Evolutionary conservation across 2,329 filamentous ascomycete species (phyloP), one percentile per base, ranked within the genome.

Genomic region (Cercospora janseana): DNA sequence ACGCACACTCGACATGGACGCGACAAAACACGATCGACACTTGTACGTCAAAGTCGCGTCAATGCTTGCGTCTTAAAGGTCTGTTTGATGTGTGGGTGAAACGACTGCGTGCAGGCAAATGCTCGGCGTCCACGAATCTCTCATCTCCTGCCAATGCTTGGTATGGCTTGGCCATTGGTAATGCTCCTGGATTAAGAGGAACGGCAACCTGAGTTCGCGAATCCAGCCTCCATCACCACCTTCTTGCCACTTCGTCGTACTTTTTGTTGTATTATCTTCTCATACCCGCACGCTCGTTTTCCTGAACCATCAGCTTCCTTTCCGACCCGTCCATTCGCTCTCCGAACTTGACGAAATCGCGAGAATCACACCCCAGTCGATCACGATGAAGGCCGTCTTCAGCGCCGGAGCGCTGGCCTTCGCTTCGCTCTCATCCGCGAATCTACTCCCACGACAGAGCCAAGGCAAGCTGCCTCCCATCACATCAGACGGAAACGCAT

Each of bases 401-500:
- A 29, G 31, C 16, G 34, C 49, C 51, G 46, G 48, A 35, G 54
- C 58, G 48, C 50, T 55, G 50, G 56, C 55, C 45, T 44, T 57
- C 37, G 51, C 58, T 31, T 55, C 54, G 28, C 41, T 59, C 21
- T 48, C 52, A 12, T 44, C 47, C 28, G 31, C 50, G n/a, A 41
- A 51, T 23, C 46, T 58, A 31, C 48, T 57, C 32, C 52, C 57
- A 29, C 56, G 56, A 20, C 27, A 41, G 20, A 49, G 55, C 38
- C 28, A 40, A 15, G 55, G 58, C 28, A 56, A 37, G 16, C 52
- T 60, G 5, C 54, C 58, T 9, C 34, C 58, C 12, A 55, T 66
- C 46, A 59, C 54, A 15, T 58, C 55, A 23, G 49, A 60, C 20
- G 62, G 63, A 50, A 52, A 57, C 31, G 46, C 55, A 66, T 79